Base-by-base conservation (phyloP, 495 filamentous ascomycete species). In the Rostrohypoxylon terebratum region DNA sequence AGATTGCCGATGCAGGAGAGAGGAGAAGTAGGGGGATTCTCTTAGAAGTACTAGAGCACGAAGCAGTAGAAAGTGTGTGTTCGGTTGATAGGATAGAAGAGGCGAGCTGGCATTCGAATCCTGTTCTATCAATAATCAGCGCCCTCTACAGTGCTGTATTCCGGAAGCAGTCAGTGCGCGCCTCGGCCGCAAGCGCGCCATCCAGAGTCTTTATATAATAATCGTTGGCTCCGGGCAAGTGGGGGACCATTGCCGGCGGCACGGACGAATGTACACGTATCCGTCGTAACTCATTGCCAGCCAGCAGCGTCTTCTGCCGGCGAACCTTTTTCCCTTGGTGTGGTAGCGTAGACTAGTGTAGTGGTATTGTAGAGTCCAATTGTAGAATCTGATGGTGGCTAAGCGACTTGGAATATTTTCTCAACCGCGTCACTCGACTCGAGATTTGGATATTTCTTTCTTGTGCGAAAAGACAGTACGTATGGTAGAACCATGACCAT, bases 121-220 rank as follows among this genome's bases (percentile, higher is more conserved):
- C 71, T 70, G 62, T 66, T 69, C 71, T 70, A 74, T 74, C 57
- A 74, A 74, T 70, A 74, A 74, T 65, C 71, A 58, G 58, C 62
- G 54, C 31, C 51, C 2, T 44, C 60, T 73, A 59, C 44, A 66
- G 38, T 73, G 53, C 44, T 63, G 38, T 34, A 55, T 65, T 54
- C 51, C 61, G 66, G 58, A 59, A 69, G 57, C 50, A 70, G 66
- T 66, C 63, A 59, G 53, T 74, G 71, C 71, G 71, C 62, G 66
- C 66, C 71, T 73, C 61, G 61, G 57, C 48, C 62, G 20, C 53
- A 65, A 59, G 65, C 66, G 71, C 66, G 61, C 61, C 61, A 74
- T 66, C 62, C 66, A 69, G 62, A 36, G 57, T 36, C 71, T 74
- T 74, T 70, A 74, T 74, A 74, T 74, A 66, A 66, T 53, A 51